phyloP scores from a whole-genome alignment of 2,329 filamentous ascomycete genomes.

The Ophiosphaerella herpotricha region DNA sequence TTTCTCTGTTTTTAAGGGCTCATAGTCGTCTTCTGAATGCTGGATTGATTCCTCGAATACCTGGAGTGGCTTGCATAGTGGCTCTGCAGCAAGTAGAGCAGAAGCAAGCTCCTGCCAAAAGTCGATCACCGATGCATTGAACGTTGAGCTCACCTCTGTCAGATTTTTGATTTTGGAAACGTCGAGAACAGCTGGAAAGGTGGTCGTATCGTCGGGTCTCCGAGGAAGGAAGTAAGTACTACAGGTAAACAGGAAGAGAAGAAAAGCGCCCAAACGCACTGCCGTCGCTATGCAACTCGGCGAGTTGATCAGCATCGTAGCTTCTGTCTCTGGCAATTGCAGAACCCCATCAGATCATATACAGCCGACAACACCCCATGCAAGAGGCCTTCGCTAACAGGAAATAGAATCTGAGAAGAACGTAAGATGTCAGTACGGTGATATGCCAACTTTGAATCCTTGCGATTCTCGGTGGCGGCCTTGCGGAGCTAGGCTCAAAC shows the following conservation, averaged over 20 bases:
- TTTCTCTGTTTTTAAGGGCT: conserved; percentile 15
- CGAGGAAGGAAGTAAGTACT: conserved; percentile 15
- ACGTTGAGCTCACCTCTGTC: conserved; percentile 18
- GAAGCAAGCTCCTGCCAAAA: conserved; percentile 23
- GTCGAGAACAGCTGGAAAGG: background rate
- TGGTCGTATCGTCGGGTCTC: conserved; percentile 4
- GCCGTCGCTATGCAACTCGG: conserved; percentile 12
- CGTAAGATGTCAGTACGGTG: background rate
- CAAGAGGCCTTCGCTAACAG: background rate
- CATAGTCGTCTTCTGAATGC: conserved; percentile 7
- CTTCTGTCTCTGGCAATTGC: conserved; percentile 1
- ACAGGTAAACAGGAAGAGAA: conserved; percentile 15
- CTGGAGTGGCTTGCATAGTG: conserved; percentile 16
- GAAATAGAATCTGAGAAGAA: background rate
- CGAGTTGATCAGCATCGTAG: conserved; percentile 18
- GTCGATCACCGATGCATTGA: conserved; percentile 11
- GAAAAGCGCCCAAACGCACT: conserved; percentile 14
- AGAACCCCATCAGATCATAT: conserved; percentile 3
- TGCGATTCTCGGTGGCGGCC: conserved; percentile 2
- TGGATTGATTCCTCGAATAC: conserved; percentile 11
- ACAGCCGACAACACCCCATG: background rate
- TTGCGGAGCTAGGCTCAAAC: conserved; percentile 5
- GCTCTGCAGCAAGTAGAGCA: conserved; percentile 15
- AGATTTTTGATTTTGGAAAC: conserved; percentile 8
- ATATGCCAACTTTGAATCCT: background rate